Evolutionary conservation across 805 yeast genomes (phyloP), one percentile per base, ranked within the genome.

Genomic region (Nakazawaea wickerhamii): DNA sequence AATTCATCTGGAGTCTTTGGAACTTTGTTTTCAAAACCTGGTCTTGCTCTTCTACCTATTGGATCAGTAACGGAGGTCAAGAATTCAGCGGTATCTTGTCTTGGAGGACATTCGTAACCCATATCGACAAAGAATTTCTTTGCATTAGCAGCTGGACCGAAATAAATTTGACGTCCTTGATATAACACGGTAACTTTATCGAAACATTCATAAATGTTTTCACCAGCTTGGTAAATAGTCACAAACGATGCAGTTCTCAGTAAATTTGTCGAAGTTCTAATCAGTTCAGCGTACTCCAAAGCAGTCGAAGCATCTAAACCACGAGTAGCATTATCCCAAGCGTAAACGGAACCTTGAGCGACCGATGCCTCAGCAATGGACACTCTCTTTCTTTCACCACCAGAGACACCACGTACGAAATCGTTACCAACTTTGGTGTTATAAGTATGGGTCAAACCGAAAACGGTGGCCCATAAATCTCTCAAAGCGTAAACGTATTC

Each of bases 281-380:
- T 67, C 17, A 87, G 81, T 48, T 77, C 68, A 31, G 83, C 70
- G 54, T 78, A 85, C 56, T 84, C 90, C 49, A 82, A 67, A 3
- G 95, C 95, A 32, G 93, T 84, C 9, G 93, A 84, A 4, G 93
- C 73, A 63, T 85, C 95, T 46, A 86, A 69, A 53, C 95, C 95
- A 66, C 93, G 76, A 5, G 95, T 86, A 5, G 91, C 83, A 55
- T 86, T 86, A 66, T 85, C 90, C 78, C 85, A 81, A 60, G 84
- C 77, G 49, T 74, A 80, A 39, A 82, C 67, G 38, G 75, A 65
- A 23, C 87, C 82, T 22, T 81, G 77, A 38, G 80, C 70, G 36
- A 83, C 73, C 36, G 82, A 64, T 1, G 84, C 84, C 62, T 85
- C 95, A 9, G 89, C 87, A 53, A 85, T 79, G 9, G 91, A 81